Evolutionary conservation across 768 basidiomycete genomes (phyloP), one percentile per base, ranked within the genome.

Genomic region (Mycena maculata): DNA sequence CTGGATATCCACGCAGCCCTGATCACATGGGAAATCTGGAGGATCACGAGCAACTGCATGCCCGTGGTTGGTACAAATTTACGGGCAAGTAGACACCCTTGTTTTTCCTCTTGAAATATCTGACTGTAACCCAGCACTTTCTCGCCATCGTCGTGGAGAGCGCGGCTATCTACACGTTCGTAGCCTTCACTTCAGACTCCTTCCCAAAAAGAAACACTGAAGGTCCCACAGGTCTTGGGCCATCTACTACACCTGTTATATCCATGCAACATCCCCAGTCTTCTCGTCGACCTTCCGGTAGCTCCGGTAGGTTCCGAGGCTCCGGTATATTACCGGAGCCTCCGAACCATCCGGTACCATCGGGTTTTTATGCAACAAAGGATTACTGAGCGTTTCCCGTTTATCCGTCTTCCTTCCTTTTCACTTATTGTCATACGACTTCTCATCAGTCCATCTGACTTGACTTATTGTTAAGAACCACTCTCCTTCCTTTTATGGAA

Each of bases 21-120:
- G 8, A 50, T 60, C 27, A 2, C 59, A 15, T 60, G 36, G 48
- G 25, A 44, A 38, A 60, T 60, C 13, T 60, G 59, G 59, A 9
- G 20, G 16, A 52, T 60, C 33, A 50, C 31, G 8, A 5, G 59
- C 5, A 30, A 18, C 33, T 38, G 38, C 36, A 28, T n/a, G 23
- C 49, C 59, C 25, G 48, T 50, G 20, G 49, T 47, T 22, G 59
- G 59, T 10, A 60, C 28, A n/a, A 60, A 60, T 42, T 44, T 50
- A 12, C 36, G 33, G 47, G 59, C 11, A 48, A 25, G 47, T 60
- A n/a, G 27, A 13, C 59, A 6, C 54, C 20, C n/a, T n/a, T n/a
- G n/a, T 36, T 39, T 27, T 22, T 9, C 23, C 20, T 25, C 1
- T 13, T 4, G 18, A 18, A 20, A 30, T 45, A 15, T 38, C 25